A percentile compares a stretch with the other conserved stretches of the same genome.
These are phyloP conservation scores for Dactylonectria macrodidyma DNA, from an alignment of 2,329 filamentous ascomycete species.

Conservation along the genomic window DNA sequence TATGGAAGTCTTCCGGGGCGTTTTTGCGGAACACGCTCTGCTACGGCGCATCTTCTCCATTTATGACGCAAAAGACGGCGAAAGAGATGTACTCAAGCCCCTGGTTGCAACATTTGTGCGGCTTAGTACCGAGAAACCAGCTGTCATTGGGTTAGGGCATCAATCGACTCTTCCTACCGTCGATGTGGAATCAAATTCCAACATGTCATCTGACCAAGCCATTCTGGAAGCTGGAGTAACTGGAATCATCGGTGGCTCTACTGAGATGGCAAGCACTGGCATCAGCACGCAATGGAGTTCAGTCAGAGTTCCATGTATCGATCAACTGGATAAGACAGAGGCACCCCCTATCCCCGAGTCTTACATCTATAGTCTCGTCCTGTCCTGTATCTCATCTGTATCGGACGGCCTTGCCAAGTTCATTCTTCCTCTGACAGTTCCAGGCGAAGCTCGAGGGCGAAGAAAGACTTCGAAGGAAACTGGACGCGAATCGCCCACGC, in stretches of 20 bases:
- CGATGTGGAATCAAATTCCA: constrained; percentile 67
- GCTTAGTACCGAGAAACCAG: constrained; percentile 90
- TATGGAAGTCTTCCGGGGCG: constrained; percentile 89
- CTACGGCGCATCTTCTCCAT: constrained; percentile 84
- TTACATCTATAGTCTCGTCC: constrained; percentile 90
- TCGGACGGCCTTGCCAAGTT: constrained; percentile 96
- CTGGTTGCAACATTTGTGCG: constrained; percentile 92
- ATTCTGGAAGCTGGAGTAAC: constrained; percentile 90
- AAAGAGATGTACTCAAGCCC: constrained; percentile 84
- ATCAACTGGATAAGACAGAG: constrained; percentile 93
- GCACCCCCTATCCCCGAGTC: constrained; percentile 89
- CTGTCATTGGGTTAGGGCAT: constrained; percentile 88
- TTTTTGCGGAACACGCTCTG: constrained; percentile 86
- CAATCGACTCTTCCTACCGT: constrained; percentile 87
- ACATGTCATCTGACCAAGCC: constrained; percentile 83
- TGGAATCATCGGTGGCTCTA: constrained; percentile 84
- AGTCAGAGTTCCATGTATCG: constrained; percentile 88
- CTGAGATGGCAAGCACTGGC: constrained; percentile 78
- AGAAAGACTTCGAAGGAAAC: constrained; percentile 63
- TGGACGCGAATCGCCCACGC: constrained; percentile 60
- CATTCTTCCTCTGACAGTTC: constrained; percentile 90
- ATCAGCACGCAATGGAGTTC: constrained; percentile 95
- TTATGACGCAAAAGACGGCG: constrained; percentile 81
- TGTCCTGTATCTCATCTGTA: constrained; percentile 90
- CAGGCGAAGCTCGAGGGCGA: constrained; percentile 74